Conservation (phyloP, 495 filamentous ascomycete species). For the Podospora pseudoanserina region DNA sequence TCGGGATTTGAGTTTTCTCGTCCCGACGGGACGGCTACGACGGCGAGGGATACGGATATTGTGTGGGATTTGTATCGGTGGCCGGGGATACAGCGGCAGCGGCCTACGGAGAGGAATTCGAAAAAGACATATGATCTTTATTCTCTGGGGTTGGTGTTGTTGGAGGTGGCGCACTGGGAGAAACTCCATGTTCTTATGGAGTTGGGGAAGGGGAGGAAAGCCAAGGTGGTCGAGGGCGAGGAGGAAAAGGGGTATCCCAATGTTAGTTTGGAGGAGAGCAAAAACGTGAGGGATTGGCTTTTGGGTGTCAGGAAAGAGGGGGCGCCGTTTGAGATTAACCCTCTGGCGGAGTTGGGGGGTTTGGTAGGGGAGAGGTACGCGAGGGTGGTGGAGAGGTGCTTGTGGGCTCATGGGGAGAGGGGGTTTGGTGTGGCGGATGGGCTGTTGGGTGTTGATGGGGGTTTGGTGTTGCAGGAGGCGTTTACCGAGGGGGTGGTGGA, state of each 20-base stretch:
- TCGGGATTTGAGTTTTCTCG: conserved; percentile 32
- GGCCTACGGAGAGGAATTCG: conserved; percentile 30
- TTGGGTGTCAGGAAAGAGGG: conserved; percentile 17
- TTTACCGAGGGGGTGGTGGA: conserved; percentile 33
- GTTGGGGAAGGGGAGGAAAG: conserved; percentile 21
- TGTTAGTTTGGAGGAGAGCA: conserved; percentile 25
- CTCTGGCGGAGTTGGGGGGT: conserved; percentile 26
- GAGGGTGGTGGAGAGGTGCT: conserved; percentile 26
- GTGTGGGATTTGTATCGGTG: conserved; percentile 35
- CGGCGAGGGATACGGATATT: conserved; percentile 27
- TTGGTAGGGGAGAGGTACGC: conserved; percentile 28
- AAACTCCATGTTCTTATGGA: conserved; percentile 40
- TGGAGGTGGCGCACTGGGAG: conserved; percentile 53
- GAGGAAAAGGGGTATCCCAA: conserved; percentile 4
- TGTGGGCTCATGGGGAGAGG: conserved; percentile 32
- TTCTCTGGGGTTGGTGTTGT: conserved; percentile 45
- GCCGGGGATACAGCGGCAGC: conserved; percentile 28
- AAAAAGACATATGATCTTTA: conserved; percentile 52
- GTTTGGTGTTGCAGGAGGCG: conserved; percentile 27
- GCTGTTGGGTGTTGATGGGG: conserved; percentile 20
- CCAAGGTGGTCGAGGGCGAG: neutral
- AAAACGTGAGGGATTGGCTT: conserved; percentile 28
- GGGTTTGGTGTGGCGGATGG: conserved; percentile 27
- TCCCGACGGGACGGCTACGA: conserved; percentile 28
- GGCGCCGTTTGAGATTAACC: conserved; percentile 23